These are phyloP conservation scores for Neonectria sp. DNA, from an alignment of 2,329 filamentous ascomycete genomes.

Conservation along the genomic window DNA sequence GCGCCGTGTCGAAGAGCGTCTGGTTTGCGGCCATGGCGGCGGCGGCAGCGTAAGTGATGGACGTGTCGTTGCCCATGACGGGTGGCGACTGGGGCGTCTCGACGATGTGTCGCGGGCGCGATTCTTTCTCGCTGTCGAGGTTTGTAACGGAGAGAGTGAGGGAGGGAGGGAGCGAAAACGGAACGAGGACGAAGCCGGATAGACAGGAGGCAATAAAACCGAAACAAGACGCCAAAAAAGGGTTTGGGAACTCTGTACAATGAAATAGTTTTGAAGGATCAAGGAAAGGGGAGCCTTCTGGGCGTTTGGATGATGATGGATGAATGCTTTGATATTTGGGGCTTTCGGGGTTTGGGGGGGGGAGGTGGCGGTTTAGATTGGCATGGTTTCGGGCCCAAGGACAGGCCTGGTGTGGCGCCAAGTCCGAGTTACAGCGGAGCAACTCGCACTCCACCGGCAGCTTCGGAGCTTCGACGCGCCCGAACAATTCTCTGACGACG, in stretches of 20 bases:
- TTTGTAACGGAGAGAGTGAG: conserved; percentile 30
- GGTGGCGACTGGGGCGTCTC: conserved; percentile 13
- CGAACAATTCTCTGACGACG: conserved; percentile 6
- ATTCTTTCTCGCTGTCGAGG: conserved; percentile 10
- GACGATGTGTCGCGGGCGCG: background rate
- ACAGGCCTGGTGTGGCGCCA: conserved; percentile 27
- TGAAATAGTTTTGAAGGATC: conserved; percentile 21
- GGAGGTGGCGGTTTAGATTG: conserved; percentile 31
- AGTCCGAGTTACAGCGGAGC: conserved; percentile 25
- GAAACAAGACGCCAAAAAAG: conserved; percentile 12
- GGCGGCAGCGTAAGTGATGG: conserved; percentile 50
- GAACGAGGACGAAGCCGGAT: conserved; percentile 2
- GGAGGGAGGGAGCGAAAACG: conserved; percentile 22
- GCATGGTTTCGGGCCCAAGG: conserved; percentile 23
- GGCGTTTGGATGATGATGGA: conserved; percentile 18
- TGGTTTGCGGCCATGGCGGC: conserved; percentile 64
- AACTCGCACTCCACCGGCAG: conserved; percentile 18
- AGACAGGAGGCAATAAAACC: conserved; percentile 1
- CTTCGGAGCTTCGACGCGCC: conserved; percentile 24
- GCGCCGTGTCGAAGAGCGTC: conserved; percentile 68
- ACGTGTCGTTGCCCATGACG: conserved; percentile 59
- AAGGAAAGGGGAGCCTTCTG: conserved; percentile 21
- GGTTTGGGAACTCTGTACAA: conserved; percentile 23
- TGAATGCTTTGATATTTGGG: conserved; percentile 24
- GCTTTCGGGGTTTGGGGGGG: conserved; percentile 11